Evolutionary conservation across 192 early-diverging fungal genomes (phyloP).

Genomic region (Coemansia sp.): DNA sequence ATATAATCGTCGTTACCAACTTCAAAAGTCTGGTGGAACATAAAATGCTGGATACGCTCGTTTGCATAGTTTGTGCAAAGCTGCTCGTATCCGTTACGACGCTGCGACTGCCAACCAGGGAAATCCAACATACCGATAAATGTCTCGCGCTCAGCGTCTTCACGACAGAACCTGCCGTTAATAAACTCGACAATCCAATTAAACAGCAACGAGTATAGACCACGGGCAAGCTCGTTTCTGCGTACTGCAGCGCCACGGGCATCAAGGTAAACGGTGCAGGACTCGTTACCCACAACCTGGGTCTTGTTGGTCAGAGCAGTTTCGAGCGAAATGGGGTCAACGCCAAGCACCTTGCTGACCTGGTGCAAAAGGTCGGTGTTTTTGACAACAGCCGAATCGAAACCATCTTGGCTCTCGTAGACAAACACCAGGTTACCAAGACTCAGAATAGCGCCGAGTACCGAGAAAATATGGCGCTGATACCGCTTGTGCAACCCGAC

Average conservation of each 20-base stretch:
- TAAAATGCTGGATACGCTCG: constrained; percentile 61
- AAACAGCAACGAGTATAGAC: constrained; percentile 88
- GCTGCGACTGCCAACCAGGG: constrained; percentile 81
- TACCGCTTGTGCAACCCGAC: constrained; percentile 68
- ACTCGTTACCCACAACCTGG: constrained; percentile 75
- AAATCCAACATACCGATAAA: constrained; percentile 63
- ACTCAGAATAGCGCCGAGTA: constrained; percentile 83
- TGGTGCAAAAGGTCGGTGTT: constrained; percentile 76
- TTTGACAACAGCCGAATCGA: constrained; percentile 77
- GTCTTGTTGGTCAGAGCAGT: constrained; percentile 79
- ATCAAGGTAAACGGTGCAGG: constrained; percentile 86
- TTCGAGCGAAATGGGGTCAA: constrained; percentile 73
- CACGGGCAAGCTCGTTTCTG: constrained; percentile 74
- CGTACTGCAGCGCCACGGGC: constrained; percentile 69
- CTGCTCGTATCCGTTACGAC: constrained; percentile 65
- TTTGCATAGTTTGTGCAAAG: constrained; percentile 71
- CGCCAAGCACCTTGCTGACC: constrained; percentile 81
- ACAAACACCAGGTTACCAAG: constrained; percentile 85
- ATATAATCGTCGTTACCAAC: constrained; percentile 71
- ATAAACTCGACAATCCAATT: constrained; percentile 90
- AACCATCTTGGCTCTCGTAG: constrained; percentile 59
- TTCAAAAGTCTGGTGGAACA: constrained; percentile 44
- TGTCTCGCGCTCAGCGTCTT: constrained; percentile 61
- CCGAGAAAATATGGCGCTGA: constrained; percentile 77
- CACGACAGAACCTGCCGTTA: constrained; percentile 78